phyloP scores from a whole-genome alignment of 2,329 filamentous ascomycete genomes.

The Neofusicoccum ribis region DNA sequence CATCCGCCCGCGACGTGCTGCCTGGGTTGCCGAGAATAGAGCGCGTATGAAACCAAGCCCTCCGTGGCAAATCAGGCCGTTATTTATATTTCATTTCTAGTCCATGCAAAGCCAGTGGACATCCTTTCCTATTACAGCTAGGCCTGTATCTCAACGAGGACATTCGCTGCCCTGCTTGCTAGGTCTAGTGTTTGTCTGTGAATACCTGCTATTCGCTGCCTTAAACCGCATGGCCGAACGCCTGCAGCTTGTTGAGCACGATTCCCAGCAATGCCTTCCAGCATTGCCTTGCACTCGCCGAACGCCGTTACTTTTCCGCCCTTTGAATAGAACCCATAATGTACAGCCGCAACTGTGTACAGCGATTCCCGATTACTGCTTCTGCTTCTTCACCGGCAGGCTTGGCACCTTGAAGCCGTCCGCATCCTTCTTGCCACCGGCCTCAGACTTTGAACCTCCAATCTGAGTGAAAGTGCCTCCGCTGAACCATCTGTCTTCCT shows the following conservation, averaged over 20 bases:
- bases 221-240: not conserved
- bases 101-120: not conserved
- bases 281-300: not conserved
- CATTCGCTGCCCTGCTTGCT: not conserved
- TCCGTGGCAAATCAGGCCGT: not conserved
- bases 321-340: not conserved
- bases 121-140: conserved; percentile 10
- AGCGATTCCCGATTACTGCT: not conserved
- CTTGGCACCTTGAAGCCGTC: conserved; percentile 81
- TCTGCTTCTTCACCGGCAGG: conserved; percentile 71
- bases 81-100: not conserved
- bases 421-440: conserved; percentile 46
- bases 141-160: not conserved
- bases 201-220: not conserved
- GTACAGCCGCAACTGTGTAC: not conserved
- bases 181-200: not conserved
- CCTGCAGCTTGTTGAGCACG: not conserved
- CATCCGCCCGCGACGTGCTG: not conserved
- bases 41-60: not conserved
- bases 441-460: conserved; percentile 40
- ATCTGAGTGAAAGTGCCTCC: conserved; percentile 95
- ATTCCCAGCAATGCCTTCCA: not conserved
- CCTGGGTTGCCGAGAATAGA: not conserved
- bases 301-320: conserved; percentile 4
- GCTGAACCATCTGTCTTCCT: conserved; percentile 96